Base-by-base conservation (phyloP, 257 asterid species). In the Solanum infundibuliforme region DNA sequence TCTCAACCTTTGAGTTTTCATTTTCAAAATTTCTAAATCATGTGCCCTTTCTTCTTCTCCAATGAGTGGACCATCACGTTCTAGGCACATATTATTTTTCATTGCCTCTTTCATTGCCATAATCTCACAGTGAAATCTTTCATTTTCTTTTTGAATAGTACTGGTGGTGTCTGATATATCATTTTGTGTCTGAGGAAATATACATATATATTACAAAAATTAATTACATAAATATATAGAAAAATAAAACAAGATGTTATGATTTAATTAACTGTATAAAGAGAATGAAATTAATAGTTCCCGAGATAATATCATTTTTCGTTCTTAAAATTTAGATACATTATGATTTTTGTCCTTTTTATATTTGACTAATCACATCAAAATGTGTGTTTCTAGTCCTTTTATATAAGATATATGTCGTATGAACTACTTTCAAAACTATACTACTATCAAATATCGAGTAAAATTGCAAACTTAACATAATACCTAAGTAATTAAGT, bases 91-190 rank as follows among this genome's bases (percentile, higher is more conserved):
- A 27, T 88, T 60, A 89, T 82, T 93, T 86, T 85, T 87, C 83
- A 94, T 72, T 6, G 93, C 91, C 83, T 92, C 93, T 85, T 87
- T 92, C 90, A 93, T 88, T 25, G 94, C 93, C 29, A 91, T 89
- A 87, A 93, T 93, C 91, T 94, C 94, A 41, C 89, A 83, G 32
- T 73, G 93, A 21, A 93, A 83, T 74, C 87, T 92, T 77, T 93
- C 94, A 87, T 93, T 95, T 86, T 94, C 95, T 6, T 87, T 27
- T 38, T 90, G 91, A 39, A 94, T 93, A 68, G 89, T 60, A 87
- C 77, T 86, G 85, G 92, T 93, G 86, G 90, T 92, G 8, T 58
- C 23, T 62, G 92, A 93, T 88, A 74, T 93, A 81, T 93, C 96
- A 86, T 86, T 89, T 69, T 89, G 94, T 35, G 92, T 92, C 98